These are phyloP conservation scores for Acanthamoeba divionensis DNA, from an alignment of 208 protist genomes.

Conservation along the genomic window DNA sequence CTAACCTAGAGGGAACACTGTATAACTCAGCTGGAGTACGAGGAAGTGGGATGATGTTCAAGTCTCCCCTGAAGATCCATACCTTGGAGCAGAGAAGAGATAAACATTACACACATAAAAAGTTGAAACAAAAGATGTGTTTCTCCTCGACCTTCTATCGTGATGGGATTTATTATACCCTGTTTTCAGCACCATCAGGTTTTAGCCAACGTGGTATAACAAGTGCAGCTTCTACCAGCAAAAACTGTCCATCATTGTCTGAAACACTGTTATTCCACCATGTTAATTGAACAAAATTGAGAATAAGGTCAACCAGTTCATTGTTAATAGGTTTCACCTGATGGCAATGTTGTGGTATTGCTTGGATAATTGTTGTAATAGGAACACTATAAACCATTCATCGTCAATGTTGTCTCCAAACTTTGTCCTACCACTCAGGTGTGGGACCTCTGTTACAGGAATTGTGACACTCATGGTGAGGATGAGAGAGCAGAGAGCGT, in stretches of 20 bases:
- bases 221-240: conserved; percentile 74
- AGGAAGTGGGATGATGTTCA: conserved; percentile 48
- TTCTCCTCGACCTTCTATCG: too few species aligned
- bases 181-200: too few species aligned
- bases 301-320: neutral
- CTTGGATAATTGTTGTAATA: conserved; percentile 59
- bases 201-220: too few species aligned
- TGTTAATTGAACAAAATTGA: neutral
- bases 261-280: neutral
- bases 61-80: neutral
- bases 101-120: neutral
- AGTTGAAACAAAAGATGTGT: neutral
- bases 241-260: conserved; percentile 75
- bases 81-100: neutral
- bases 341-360: neutral
- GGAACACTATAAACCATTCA: conserved; percentile 74
- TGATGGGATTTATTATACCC: too few species aligned
- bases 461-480: too few species aligned
- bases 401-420: conserved; percentile 71
- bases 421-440: neutral
- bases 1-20: neutral
- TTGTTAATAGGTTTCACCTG: neutral
- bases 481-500: too few species aligned
- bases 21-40: conserved; percentile 35
- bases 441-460: neutral